Conservation (phyloP, 257 asterid species). For the Anisodus tanguticus region DNA sequence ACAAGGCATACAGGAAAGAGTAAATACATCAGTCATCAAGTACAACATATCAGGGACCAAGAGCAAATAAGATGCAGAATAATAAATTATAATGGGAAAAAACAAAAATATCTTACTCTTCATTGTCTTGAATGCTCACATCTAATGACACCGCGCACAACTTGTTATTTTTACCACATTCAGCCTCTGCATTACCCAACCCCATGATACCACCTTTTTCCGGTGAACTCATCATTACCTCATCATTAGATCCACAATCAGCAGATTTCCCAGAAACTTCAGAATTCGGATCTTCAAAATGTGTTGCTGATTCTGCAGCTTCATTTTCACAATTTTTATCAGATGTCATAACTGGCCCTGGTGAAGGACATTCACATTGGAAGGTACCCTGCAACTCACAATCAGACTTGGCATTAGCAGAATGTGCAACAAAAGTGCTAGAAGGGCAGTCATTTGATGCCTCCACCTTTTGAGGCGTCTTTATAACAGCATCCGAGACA, state of each 20-base stretch:
- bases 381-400: conserved; percentile 39
- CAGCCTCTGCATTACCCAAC: conserved; percentile 41
- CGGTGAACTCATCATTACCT: conserved; percentile 41
- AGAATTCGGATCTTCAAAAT: conserved; percentile 47
- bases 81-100: background rate
- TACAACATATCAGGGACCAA: conserved; percentile 14
- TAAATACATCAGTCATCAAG: background rate
- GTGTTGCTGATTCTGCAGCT: conserved; percentile 40
- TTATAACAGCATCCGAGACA: conserved; percentile 40
- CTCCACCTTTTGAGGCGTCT: conserved; percentile 29
- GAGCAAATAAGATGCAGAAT: conserved; percentile 7
- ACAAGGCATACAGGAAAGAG: conserved; percentile 25
- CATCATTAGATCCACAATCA: conserved; percentile 41
- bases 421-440: conserved; percentile 37
- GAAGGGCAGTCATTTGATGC: conserved; percentile 39
- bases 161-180: conserved; percentile 41
- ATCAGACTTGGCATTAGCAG: conserved; percentile 37
- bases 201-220: conserved; percentile 35
- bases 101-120: conserved; percentile 49
- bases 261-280: conserved; percentile 40
- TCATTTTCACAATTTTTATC: conserved; percentile 46
- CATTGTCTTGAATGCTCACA: conserved; percentile 47
- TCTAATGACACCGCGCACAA: conserved; percentile 37
- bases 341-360: conserved; percentile 33
- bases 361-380: conserved; percentile 36